phyloP scores from a whole-genome alignment of 306 rosid genomes.

The Coriaria nepalensis region DNA sequence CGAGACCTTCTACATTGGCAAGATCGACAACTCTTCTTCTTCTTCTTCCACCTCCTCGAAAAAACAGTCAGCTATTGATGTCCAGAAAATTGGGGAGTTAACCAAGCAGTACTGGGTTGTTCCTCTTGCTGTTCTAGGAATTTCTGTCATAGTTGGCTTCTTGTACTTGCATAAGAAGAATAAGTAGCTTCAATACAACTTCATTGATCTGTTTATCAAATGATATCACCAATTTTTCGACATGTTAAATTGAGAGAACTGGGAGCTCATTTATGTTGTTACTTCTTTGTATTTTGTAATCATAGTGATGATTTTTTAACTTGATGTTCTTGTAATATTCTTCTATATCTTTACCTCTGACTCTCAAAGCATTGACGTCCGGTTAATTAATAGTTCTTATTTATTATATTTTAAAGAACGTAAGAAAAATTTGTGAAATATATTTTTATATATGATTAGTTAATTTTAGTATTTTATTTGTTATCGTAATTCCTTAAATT shows the following conservation, averaged over 20 bases:
- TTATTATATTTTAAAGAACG: too few relatives aligned
- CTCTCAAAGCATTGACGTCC: too few relatives aligned
- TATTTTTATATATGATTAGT: too few relatives aligned
- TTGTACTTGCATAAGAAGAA: slow-evolving; percentile 43
- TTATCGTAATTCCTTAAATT: too few relatives aligned
- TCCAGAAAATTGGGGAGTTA: slow-evolving; percentile 25
- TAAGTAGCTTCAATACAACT: slow-evolving; percentile 9
- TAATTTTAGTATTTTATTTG: too few relatives aligned
- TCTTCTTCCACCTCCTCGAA: slow-evolving; percentile 20
- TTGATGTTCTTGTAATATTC: too few relatives aligned
- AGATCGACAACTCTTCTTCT: slow-evolving; percentile 37
- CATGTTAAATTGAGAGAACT: slow-evolving; percentile 1
- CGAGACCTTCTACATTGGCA: slow-evolving; percentile 56
- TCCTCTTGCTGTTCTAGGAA: slow-evolving; percentile 39
- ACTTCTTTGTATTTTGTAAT: background rate
- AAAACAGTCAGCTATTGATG: slow-evolving; percentile 11
- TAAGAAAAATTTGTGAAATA: too few relatives aligned
- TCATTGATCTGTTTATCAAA: background rate
- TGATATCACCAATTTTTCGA: background rate
- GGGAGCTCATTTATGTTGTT: background rate
- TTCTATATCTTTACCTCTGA: too few relatives aligned
- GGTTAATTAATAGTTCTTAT: too few relatives aligned
- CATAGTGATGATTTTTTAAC: background rate
- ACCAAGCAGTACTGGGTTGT: slow-evolving; percentile 49
- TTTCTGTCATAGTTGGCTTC: slow-evolving; percentile 44